Evolutionary conservation across 805 yeast species (phyloP), one percentile per base, ranked within the genome.

Genomic region (Teunomyces pallodes): DNA sequence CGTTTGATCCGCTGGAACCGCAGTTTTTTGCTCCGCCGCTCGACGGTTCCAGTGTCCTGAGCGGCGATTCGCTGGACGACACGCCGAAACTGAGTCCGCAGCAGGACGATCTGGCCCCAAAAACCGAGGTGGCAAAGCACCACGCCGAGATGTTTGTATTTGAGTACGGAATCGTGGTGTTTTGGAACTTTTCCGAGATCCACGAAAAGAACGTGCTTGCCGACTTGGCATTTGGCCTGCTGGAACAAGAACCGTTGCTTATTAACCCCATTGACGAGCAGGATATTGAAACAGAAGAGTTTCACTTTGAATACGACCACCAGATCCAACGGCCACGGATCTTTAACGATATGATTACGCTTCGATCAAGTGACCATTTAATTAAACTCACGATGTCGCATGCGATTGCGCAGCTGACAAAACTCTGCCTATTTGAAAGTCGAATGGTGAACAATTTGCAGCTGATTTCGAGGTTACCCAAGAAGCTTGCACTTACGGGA

Each of bases 361-460:
- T 94, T 44, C 78, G 94, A 47, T 83, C 92, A 1, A 96, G 96
- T 6, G 97, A 92, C 64, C 97, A 91, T 69, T 77, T 92, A 60
- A 89, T 90, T 57, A 94, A 94, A 62, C 72, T 94, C 48, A 89
- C 97, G 5, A 81, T 94, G 81, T 88, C 97, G 1, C 96, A 94
- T 66, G 96, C 98, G 1, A 89, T 94, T 52, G 97, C 98, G 0
- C 99, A 94, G 66, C 89, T 95, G 54, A 91, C 97, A 1, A 94
- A 91, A 64, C 69, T 94, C 29, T 87, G 96, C 36, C 72, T 91
- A 49, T 94, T 92, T 67, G 99, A 94, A 65, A 87, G 96, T 36
- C 76, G 96, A 56, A 90, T 94, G 84, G 87, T 92, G 10, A 83
- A 84, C 31, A 84, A 87, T 49, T 75, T 94, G 60, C 86, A 83